Conservation (phyloP, 305 asterid genomes). For the Fraxinus ornus region DNA sequence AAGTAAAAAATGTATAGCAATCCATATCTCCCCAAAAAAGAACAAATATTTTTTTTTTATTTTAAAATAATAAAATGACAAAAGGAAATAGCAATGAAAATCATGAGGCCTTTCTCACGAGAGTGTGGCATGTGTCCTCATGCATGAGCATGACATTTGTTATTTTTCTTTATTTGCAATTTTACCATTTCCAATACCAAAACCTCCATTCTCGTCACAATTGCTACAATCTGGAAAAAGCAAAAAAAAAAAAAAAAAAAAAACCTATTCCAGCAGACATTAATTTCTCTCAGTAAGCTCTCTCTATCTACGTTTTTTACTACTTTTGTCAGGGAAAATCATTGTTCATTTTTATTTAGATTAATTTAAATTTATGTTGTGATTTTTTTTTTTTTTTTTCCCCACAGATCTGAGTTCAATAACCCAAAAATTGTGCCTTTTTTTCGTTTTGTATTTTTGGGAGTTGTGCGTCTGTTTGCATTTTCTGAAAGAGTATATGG, state of each 20-base stretch:
- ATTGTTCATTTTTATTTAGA: background rate
- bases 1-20: too few relatives aligned
- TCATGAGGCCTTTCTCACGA: background rate
- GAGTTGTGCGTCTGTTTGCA: background rate
- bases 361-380: background rate
- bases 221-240: slow-evolving; percentile 21
- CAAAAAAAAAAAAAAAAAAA: too few relatives aligned
- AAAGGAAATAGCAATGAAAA: background rate
- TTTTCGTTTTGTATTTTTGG: background rate
- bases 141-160: slow-evolving; percentile 7
- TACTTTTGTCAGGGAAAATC: background rate
- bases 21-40: too few relatives aligned
- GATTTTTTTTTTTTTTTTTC: background rate
- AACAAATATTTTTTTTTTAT: too few relatives aligned
- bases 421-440: slow-evolving; percentile 10
- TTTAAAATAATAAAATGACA: too few relatives aligned
- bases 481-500: slow-evolving; percentile 17
- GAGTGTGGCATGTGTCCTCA: slow-evolving; percentile 4
- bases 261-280: slow-evolving; percentile 40
- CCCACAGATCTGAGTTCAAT: slow-evolving; percentile 30
- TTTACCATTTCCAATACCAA: slow-evolving; percentile 6
- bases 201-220: slow-evolving; percentile 11
- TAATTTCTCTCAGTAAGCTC: slow-evolving; percentile 22
- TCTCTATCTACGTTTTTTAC: slow-evolving; percentile 20
- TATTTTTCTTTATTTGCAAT: slow-evolving; percentile 28